Percentiles rank a stretch among this genome's conserved stretches.
Conservation (phyloP, 1,284 basidiomycete species). For the Apiotrichum sp. region DNA sequence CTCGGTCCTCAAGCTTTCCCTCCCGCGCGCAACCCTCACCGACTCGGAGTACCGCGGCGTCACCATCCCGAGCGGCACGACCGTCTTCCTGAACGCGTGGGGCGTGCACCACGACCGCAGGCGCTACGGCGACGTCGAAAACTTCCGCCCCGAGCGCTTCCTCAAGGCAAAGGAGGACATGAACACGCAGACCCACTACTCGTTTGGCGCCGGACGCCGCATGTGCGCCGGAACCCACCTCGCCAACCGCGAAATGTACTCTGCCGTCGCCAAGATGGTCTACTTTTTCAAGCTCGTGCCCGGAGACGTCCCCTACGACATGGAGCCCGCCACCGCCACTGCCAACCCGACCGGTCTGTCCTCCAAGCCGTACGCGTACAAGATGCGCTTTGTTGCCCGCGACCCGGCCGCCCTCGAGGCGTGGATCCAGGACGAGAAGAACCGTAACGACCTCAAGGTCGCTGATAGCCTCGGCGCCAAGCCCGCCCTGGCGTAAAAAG, state of each 20-base stretch:
- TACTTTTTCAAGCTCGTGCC: constrained; percentile 17
- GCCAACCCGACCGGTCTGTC: constrained; percentile 10
- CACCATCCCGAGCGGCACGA: constrained; percentile 29
- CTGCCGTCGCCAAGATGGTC: constrained; percentile 16
- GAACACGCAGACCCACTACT: constrained; percentile 13
- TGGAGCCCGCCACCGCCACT: constrained; percentile 13
- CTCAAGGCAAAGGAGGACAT: constrained; percentile 10
- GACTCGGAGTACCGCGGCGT: constrained; percentile 28
- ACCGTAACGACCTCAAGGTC: constrained; percentile 14
- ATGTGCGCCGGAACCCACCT: constrained; percentile 21
- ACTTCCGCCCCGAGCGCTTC: constrained; percentile 21
- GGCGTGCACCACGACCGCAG: constrained; percentile 27
- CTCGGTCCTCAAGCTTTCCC: constrained; percentile 18
- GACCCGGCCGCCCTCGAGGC: constrained; percentile 14
- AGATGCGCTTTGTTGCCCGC: constrained; percentile 16
- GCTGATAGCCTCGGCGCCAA: not conserved
- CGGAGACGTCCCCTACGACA: constrained; percentile 13
- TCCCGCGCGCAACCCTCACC: constrained; percentile 16
- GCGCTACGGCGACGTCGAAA: constrained; percentile 15
- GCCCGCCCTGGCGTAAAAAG: too few relatives aligned
- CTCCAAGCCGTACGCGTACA: constrained; percentile 7
- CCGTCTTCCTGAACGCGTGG: constrained; percentile 38
- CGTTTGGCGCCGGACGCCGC: constrained; percentile 19
- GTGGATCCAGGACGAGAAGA: constrained; percentile 18
- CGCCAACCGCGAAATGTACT: constrained; percentile 20